Base-by-base conservation (phyloP, 257 asterid genomes). In the Cinchona pubescens region DNA sequence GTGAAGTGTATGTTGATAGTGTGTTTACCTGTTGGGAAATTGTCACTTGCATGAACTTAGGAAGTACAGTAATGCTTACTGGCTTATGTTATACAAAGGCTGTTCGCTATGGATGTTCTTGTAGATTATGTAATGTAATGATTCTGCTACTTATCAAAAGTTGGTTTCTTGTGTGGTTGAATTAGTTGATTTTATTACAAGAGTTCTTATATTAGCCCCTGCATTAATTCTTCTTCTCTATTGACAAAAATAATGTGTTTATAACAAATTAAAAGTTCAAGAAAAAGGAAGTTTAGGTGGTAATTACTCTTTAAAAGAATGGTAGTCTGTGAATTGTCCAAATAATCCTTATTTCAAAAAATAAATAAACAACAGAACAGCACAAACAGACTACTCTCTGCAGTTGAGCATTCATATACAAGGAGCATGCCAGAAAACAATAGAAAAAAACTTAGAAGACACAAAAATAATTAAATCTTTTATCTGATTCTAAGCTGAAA, bases 401-500 rank as follows among this genome's bases (percentile, higher is more conserved):
- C 49, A 65, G 70, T 19, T 35, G 30, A 38, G 51, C 32, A 38
- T 38, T 65, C 49, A 23, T 65, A 37, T 38, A 65, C 51, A 38
- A 37, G 34, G 59, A 62, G 45, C 62, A 23, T 35, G 59, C 13
- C 11, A 67, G 16, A 42, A 55, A 70, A 40, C 64, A 61, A 27
- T n/a, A 60, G 29, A 70, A 48, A 53, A 38, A 72, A 61, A n/a
- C 69, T 45, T 71, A 72, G 30, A 73, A 29, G 23, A 38, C 51
- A 45, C 30, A 48, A 51, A 51, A 48, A 53, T 21, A 49, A 4
- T n/a, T n/a, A n/a, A n/a, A n/a, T n/a, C 48, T 34, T 16, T 40
- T 75, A 49, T 27, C 71, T 46, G 19, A 60, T 71, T 37, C 25
- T 45, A 60, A 12, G 37, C 75, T 58, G 27, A 27, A 72, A 63